Evolutionary conservation across 2,329 filamentous ascomycete genomes (phyloP).

Genomic region (Fusarium kyushuense): DNA sequence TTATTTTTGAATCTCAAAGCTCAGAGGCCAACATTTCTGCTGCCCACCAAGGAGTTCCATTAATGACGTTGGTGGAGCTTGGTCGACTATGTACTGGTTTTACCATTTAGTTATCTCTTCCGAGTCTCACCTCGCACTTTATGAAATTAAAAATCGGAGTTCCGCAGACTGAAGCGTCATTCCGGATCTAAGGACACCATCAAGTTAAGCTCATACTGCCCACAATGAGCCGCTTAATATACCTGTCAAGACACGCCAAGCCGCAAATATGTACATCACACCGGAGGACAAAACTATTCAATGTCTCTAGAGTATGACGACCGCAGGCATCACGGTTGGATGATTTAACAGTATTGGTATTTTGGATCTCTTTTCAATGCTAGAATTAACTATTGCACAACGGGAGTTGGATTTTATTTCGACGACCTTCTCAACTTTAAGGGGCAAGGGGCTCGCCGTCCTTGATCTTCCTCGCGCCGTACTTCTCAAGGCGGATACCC

Average conservation of each 20-base stretch:
- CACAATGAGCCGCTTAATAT: background rate
- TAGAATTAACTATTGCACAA: background rate
- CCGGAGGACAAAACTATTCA: background rate
- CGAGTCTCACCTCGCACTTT: background rate
- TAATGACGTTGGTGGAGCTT: too few species aligned
- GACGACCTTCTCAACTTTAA: background rate
- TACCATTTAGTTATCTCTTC: background rate
- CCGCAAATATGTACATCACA: background rate
- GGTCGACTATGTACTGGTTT: background rate
- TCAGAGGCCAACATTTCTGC: too few species aligned
- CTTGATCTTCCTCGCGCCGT: slow-evolving; percentile 50
- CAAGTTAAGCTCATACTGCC: background rate
- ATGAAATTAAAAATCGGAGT: background rate
- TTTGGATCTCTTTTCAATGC: background rate
- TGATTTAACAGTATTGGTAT: background rate
- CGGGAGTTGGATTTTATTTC: background rate
- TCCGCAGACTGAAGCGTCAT: background rate
- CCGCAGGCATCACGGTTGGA: background rate
- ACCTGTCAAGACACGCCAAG: background rate
- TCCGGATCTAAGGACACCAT: background rate
- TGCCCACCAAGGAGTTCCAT: too few species aligned
- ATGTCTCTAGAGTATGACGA: background rate
- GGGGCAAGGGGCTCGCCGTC: slow-evolving; percentile 54
- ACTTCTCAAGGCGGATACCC: slow-evolving; percentile 60
- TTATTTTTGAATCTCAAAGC: too few species aligned